Percentiles rank a stretch among this genome's conserved stretches.
These are phyloP conservation scores for Quillaja saponaria DNA, from an alignment of 306 rosid genomes.

Conservation along the genomic window DNA sequence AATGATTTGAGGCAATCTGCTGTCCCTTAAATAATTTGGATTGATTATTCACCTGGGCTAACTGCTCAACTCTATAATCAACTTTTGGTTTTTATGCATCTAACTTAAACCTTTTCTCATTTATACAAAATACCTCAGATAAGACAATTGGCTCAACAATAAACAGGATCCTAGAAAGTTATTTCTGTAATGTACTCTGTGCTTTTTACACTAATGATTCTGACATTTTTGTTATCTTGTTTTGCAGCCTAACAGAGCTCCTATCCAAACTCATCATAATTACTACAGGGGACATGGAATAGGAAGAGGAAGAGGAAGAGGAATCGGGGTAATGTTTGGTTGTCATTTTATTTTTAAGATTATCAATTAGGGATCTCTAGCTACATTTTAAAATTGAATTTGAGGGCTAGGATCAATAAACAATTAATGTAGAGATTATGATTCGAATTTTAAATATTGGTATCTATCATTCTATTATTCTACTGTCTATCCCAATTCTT, in stretches of 20 bases:
- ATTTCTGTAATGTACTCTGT: slow-evolving; percentile 1
- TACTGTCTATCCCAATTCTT: no score
- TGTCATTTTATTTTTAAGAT: slow-evolving; percentile 16
- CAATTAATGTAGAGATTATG: no score
- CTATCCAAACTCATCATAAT: slow-evolving; percentile 47
- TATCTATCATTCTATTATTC: no score
- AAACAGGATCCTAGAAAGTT: neutral
- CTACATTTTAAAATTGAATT: slow-evolving; percentile 1
- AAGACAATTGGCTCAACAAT: neutral
- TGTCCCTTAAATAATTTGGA: no score
- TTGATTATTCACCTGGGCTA: slow-evolving; percentile 4
- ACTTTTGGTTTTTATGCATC: slow-evolving; percentile 7
- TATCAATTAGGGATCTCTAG: neutral
- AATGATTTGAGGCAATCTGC: no score
- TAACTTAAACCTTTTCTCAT: slow-evolving; percentile 3
- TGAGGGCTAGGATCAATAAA: no score
- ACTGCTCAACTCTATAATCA: slow-evolving; percentile 8
- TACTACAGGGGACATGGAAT: slow-evolving; percentile 74
- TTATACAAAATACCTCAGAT: slow-evolving; percentile 5
- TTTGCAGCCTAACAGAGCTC: slow-evolving; percentile 61
- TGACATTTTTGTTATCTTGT: slow-evolving; percentile 32
- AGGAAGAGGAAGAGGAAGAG: slow-evolving; percentile 82
- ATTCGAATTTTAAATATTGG: no score
- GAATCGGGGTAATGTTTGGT: slow-evolving; percentile 59
- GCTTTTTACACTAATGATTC: slow-evolving; percentile 5